phyloP scores from a whole-genome alignment of 1,284 basidiomycete species.

The Tylopilus orsonianus region DNA sequence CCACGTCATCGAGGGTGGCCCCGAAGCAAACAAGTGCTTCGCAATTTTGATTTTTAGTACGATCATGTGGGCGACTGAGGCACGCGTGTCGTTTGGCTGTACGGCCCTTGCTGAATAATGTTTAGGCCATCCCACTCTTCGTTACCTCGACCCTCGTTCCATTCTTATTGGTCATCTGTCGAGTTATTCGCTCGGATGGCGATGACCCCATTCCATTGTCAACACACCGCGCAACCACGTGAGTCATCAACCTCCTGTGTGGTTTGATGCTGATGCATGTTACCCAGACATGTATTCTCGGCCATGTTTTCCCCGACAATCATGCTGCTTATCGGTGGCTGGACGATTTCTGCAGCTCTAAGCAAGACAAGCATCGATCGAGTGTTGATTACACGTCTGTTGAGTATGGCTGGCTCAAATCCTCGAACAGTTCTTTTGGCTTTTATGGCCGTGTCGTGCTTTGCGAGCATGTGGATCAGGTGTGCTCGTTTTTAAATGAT shows the following conservation, averaged over 20 bases:
- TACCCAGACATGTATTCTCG: slow-evolving; percentile 67
- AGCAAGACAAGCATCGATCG: slow-evolving; percentile 98
- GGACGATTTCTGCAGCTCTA: slow-evolving; percentile 95
- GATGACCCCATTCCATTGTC: slow-evolving; percentile 55
- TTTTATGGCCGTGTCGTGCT: slow-evolving; percentile 96
- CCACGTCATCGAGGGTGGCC: slow-evolving; percentile 54
- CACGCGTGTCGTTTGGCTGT: no score
- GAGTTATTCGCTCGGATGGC: slow-evolving; percentile 66
- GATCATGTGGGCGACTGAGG: slow-evolving; percentile 95
- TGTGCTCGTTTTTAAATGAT: no score
- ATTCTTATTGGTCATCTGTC: slow-evolving; percentile 83
- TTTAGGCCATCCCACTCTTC: slow-evolving; percentile 93
- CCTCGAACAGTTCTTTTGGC: slow-evolving; percentile 88
- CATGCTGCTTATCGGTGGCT: slow-evolving; percentile 96
- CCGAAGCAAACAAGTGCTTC: slow-evolving; percentile 88
- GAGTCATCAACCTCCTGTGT: slow-evolving; percentile 28
- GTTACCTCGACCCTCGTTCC: slow-evolving; percentile 93
- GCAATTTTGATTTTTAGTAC: slow-evolving; percentile 92
- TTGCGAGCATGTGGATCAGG: slow-evolving; percentile 99
- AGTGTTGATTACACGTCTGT: slow-evolving; percentile 88
- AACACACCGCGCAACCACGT: slow-evolving; percentile 82
- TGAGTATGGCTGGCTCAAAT: slow-evolving; percentile 86
- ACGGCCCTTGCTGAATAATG: slow-evolving; percentile 15
- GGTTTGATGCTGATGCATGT: slow-evolving; percentile 1
- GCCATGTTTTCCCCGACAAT: slow-evolving; percentile 91